Conservation (phyloP, 352 stramenopile species). For the Phytopythium delawarense region DNA sequence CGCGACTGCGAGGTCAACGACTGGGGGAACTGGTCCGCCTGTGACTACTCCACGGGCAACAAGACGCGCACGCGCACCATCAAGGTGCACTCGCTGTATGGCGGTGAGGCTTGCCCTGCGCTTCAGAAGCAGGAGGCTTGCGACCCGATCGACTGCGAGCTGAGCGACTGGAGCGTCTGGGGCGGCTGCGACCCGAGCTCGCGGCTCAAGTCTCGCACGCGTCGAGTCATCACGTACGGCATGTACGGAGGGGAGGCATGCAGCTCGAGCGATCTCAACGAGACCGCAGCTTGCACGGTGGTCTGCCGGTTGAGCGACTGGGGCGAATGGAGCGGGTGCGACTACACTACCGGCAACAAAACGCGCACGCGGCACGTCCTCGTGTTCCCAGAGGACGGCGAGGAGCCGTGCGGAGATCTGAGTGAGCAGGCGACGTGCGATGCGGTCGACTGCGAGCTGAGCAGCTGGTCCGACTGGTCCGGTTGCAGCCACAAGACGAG, state of each 20-base stretch:
- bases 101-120: constrained; percentile 19
- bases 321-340: constrained; percentile 40
- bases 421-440: constrained; percentile 31
- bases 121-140: constrained; percentile 18
- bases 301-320: constrained; percentile 48
- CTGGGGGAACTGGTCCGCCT: constrained; percentile 37
- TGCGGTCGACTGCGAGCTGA: constrained; percentile 33
- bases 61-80: constrained; percentile 45
- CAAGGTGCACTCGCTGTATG: constrained; percentile 28
- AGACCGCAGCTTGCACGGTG: constrained; percentile 30
- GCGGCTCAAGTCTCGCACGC: constrained; percentile 22
- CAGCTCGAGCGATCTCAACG: constrained; percentile 1
- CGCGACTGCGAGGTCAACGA: constrained; percentile 47
- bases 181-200: constrained; percentile 34
- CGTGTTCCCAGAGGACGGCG: constrained; percentile 21
- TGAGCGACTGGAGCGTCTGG: constrained; percentile 47
- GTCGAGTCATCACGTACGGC: constrained; percentile 19
- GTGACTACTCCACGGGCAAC: constrained; percentile 31
- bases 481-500: constrained; percentile 49
- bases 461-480: constrained; percentile 43
- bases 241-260: constrained; percentile 36
- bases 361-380: constrained; percentile 29
- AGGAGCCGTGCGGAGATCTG: constrained; percentile 17
- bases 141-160: constrained; percentile 26
- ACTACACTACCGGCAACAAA: constrained; percentile 38